Evolutionary conservation across 805 yeast genomes (phyloP), one percentile per base, ranked within the genome.

Genomic region (Tetrapisispora taiwanensis): DNA sequence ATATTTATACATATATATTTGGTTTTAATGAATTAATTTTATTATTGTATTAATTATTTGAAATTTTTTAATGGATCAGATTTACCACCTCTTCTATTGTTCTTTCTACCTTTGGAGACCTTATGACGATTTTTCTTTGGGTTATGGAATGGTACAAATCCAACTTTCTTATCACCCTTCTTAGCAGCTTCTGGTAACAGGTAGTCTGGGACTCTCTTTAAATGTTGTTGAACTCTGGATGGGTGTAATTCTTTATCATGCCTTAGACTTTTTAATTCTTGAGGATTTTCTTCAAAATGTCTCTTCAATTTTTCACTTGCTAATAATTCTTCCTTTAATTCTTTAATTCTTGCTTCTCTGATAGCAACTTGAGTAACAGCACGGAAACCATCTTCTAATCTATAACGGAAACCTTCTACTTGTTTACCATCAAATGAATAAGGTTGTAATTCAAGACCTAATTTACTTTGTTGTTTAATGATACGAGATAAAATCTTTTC

Each of bases 271-370:
- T 79, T 78, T 55, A 92, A 73, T 66, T 92, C 98, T 59, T 86
- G 94, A 7, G 98, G 98, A 60, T 92, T 92, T 59, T 92, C 97
- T 63, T 90, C 96, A 61, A 92, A 92, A 66, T 87, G 95, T 59
- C 96, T 76, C 66, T 88, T 87, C 60, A 92, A 74, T 60, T 86
- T 88, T 46, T 87, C 96, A 53, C 94, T 84, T 36, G 90, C 78
- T 49, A 92, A 69, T 61, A 92, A 71, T 64, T 92, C 97, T 52
- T 80, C 76, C 62, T 84, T 84, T 62, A 90, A 73, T 60, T 92
- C 98, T 62, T 79, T 84, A 46, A 88, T 75, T 57, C 97, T 76
- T 1, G 97, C 97, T 58, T 92, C 97, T 65, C 97, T 79, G 22
- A 92, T 78, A 0, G 95, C 84, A 9, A 83, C 81, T 46, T 78